A percentile compares a stretch with the other conserved stretches of the same genome.
These are phyloP conservation scores for Euphorbia lathyris DNA, from an alignment of 345 rosid species.

Conservation along the genomic window DNA sequence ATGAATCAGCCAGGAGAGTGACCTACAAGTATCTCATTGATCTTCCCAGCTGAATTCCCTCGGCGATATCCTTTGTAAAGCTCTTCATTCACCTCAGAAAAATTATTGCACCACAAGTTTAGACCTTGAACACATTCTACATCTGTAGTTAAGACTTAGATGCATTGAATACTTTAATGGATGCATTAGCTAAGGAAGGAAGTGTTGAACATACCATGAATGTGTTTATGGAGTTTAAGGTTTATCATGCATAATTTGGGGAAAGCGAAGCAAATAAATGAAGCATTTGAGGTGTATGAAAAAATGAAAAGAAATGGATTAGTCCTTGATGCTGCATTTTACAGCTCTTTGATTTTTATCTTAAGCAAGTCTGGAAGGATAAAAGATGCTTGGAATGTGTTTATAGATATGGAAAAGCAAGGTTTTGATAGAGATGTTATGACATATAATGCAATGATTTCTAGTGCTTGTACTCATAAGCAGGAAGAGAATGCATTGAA, in stretches of 20 bases:
- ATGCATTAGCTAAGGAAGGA: no score
- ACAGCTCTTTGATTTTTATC: no score
- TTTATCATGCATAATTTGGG: no score
- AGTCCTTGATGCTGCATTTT: no score
- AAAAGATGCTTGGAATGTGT: no score
- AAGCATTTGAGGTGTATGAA: no score
- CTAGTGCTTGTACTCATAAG: conserved; percentile 48
- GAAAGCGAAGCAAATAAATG: no score
- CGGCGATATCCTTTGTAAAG: conserved; percentile 63
- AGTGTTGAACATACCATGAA: no score
- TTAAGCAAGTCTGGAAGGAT: no score
- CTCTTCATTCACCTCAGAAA: conserved; percentile 63
- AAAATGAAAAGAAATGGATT: no score
- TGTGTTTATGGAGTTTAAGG: no score
- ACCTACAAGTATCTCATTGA: conserved; percentile 84
- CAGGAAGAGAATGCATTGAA: conserved; percentile 57
- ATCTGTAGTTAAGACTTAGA: conserved; percentile 44
- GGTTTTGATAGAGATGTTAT: conserved; percentile 49
- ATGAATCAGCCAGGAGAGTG: conserved; percentile 10
- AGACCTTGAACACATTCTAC: conserved; percentile 57
- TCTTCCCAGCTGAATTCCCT: conserved; percentile 58
- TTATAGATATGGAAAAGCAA: conserved; percentile 67
- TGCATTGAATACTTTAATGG: conserved; percentile 62
- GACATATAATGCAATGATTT: conserved; percentile 59
- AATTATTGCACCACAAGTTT: conserved; percentile 62